Base-by-base conservation (phyloP, 805 yeast genomes). In the Candida manassasensis region DNA sequence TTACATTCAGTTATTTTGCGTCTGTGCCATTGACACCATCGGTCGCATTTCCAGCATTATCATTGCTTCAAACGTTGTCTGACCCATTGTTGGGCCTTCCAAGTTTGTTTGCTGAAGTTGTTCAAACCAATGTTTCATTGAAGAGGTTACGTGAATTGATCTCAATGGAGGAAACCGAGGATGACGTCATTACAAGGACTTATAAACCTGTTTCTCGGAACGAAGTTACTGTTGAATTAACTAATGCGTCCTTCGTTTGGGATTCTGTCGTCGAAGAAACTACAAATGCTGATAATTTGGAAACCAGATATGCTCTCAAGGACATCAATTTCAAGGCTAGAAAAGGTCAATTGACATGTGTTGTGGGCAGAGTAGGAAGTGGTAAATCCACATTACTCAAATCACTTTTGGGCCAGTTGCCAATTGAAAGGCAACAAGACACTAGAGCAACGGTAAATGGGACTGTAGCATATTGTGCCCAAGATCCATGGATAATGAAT, bases 311-410 rank as follows among this genome's bases (percentile, higher is more conserved):
- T 29, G 68, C 69, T 1, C 51, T 64, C 29, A 38, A 45, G 12
- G 44, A 61, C 35, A 57, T 62, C 26, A 47, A 52, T 37, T 61
- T 61, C 32, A 33, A 42, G 2, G 67, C 68, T 13, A 52, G 41
- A 21, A 52, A 55, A 36, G 65, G 67, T 12, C 48, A 56, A 25
- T 49, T 64, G 44, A 50, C 63, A 3, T 63, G 70, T 48, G 41
- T 64, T 10, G 68, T 64, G n/a, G 70, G 69, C 9, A 51, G 52
- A 35, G 69, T 63, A 18, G 70, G 70, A 2, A 44, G 60, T 16
- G 70, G 70, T 22, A 64, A 64, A 37, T 47, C 67, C 15, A 59
- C 68, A 1, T 46, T 64, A 10, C 47, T 63, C 26, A 54, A 53
- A 38, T 42, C 66, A 7, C 48, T 64, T 5, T 47, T 62, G 34